A percentile compares a stretch with the other conserved stretches of the same genome.
These are phyloP conservation scores for Coemansia javaensis DNA, from an alignment of 192 early-diverging fungal species.

Conservation along the genomic window DNA sequence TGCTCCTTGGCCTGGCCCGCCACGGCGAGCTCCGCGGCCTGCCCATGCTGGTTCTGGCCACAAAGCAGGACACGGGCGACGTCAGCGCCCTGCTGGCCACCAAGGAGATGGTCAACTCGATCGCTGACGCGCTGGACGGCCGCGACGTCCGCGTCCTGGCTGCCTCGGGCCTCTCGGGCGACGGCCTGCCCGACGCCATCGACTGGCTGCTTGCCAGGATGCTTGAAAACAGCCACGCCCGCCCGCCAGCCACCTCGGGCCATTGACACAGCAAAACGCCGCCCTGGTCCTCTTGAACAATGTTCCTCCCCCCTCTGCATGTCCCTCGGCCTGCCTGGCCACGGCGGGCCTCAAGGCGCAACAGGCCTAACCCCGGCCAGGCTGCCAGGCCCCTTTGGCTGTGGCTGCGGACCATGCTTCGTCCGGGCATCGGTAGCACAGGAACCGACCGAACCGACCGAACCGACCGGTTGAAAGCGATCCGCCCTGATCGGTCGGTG, in stretches of 20 bases:
- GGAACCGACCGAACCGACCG: too few species aligned
- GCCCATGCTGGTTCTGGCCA: slow-evolving; percentile 89
- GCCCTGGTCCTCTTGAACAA: too few species aligned
- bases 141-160: slow-evolving; percentile 81
- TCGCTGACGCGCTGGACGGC: slow-evolving; percentile 77
- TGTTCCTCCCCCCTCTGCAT: too few species aligned
- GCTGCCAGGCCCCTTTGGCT: too few species aligned
- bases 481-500: too few species aligned
- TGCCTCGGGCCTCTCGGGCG: slow-evolving; percentile 43
- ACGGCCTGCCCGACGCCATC: slow-evolving; percentile 78
- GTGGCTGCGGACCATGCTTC: too few species aligned
- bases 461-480: too few species aligned
- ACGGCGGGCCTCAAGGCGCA: too few species aligned
- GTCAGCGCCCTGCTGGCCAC: slow-evolving; percentile 71
- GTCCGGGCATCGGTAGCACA: too few species aligned
- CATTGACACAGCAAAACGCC: too few species aligned
- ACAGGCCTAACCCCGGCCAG: too few species aligned
- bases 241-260: background rate
- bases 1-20: slow-evolving; percentile 54
- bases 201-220: slow-evolving; percentile 87
- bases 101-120: slow-evolving; percentile 87
- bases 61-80: slow-evolving; percentile 82
- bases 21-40: slow-evolving; percentile 73
- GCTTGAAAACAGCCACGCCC: slow-evolving; percentile 58
- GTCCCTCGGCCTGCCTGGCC: too few species aligned